phyloP scores from a whole-genome alignment of 2,329 filamentous ascomycete species.

The Purpureocillium takamizusanense region DNA sequence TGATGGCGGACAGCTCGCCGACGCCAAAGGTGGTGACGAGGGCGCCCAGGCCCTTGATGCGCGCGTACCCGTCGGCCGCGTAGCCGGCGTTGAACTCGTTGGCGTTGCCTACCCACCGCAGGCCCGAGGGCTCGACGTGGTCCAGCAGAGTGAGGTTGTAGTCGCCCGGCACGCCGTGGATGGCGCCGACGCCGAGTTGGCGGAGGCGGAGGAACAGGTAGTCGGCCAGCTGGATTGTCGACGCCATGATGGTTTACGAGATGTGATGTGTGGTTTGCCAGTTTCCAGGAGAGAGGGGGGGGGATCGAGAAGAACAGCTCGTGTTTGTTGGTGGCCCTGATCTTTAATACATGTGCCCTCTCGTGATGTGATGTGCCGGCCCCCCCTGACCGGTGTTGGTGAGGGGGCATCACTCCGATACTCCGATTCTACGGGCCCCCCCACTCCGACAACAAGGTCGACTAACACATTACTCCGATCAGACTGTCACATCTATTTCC shows the following conservation, averaged over 20 bases:
- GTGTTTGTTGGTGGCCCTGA: no score
- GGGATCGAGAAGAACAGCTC: no score
- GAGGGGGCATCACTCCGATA: no score
- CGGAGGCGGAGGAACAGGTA: conserved; percentile 52
- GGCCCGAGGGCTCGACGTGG: conserved; percentile 23
- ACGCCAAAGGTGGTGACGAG: conserved; percentile 53
- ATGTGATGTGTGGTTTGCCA: no score
- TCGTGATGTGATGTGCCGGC: no score
- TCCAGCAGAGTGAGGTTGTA: conserved; percentile 29
- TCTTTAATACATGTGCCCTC: no score
- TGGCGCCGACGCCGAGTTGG: conserved; percentile 47
- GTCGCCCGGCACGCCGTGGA: conserved; percentile 41
- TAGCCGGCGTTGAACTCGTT: conserved; percentile 52
- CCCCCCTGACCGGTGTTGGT: no score
- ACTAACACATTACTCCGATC: no score
- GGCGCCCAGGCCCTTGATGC: conserved; percentile 39
- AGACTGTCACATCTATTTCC: no score
- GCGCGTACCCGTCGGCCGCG: conserved; percentile 47
- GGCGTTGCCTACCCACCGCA: conserved; percentile 40
- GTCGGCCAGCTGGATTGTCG: conserved; percentile 7
- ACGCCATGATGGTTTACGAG: not conserved
- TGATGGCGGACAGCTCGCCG: conserved; percentile 47
- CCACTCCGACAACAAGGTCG: no score
- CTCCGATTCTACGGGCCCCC: no score
- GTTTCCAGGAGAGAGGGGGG: no score